phyloP scores from a whole-genome alignment of 441 rosid genomes.

The Populus hybrid region DNA sequence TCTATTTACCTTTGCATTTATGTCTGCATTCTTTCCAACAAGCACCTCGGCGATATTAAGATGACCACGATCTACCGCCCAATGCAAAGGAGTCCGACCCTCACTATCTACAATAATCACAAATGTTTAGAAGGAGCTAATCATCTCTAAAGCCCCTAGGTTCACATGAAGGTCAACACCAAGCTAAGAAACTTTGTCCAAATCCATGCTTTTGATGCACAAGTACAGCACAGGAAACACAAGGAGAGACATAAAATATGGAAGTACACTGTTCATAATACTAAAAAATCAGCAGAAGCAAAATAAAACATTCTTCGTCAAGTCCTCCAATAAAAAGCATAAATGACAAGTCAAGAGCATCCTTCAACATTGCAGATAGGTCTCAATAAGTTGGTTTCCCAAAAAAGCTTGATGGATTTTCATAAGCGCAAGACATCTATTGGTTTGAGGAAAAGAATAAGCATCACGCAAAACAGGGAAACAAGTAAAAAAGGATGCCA shows the following conservation, averaged over 20 bases:
- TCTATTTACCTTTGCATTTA: constrained; percentile 72
- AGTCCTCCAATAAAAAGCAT: too few relatives aligned
- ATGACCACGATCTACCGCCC: constrained; percentile 99
- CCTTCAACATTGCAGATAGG: too few relatives aligned
- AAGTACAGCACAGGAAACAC: too few relatives aligned
- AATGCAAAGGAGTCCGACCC: constrained; percentile 90
- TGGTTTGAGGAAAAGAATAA: not conserved
- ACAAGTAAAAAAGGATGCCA: not conserved
- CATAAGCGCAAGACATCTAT: not conserved
- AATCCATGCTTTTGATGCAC: too few relatives aligned
- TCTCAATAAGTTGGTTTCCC: not conserved
- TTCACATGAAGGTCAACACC: not conserved
- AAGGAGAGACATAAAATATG: too few relatives aligned
- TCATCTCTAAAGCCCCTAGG: not conserved
- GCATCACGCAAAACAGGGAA: not conserved
- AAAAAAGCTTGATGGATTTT: not conserved
- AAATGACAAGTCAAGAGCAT: too few relatives aligned
- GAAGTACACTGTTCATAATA: not conserved
- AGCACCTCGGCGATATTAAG: constrained; percentile 50
- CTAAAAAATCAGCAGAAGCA: not conserved
- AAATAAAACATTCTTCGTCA: not conserved
- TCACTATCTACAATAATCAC: constrained; percentile 72
- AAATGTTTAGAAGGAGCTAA: constrained; percentile 11
- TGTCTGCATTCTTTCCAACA: constrained; percentile 60
- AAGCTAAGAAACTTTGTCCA: not conserved